Conservation (phyloP, 345 rosid species). For the Angophora floribunda region DNA sequence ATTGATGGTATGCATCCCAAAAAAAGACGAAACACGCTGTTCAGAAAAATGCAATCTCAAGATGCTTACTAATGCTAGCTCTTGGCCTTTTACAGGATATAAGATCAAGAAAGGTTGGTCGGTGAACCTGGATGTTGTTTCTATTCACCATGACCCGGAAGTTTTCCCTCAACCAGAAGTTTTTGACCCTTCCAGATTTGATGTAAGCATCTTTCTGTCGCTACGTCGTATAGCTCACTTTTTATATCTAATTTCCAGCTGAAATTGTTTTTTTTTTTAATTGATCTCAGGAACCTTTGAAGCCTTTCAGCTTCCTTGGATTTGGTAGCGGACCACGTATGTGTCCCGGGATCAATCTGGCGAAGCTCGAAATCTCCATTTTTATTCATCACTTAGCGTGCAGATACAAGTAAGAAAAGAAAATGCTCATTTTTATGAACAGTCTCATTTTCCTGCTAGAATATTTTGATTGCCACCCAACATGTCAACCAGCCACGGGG, state of each 20-base stretch:
- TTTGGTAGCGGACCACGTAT: conserved; percentile 63
- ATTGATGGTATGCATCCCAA: conserved; percentile 28
- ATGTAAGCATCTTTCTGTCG: conserved; percentile 10
- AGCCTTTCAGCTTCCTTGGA: conserved; percentile 52
- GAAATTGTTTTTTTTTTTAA: neutral
- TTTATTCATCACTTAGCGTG: conserved; percentile 56
- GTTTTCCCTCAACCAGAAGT: conserved; percentile 32
- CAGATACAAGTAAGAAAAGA: conserved; percentile 33
- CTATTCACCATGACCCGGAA: conserved; percentile 52
- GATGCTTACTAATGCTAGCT: neutral
- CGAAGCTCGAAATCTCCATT: conserved; percentile 52
- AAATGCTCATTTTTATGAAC: neutral
- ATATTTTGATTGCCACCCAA: neutral
- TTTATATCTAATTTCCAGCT: neutral
- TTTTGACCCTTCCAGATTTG: conserved; percentile 47
- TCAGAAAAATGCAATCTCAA: neutral
- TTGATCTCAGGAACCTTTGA: conserved; percentile 25
- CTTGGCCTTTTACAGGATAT: conserved; percentile 19
- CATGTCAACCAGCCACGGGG: neutral
- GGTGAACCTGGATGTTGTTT: conserved; percentile 59
- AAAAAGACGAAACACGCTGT: neutral
- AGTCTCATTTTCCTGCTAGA: neutral
- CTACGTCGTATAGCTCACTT: neutral
- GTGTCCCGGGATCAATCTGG: conserved; percentile 68
- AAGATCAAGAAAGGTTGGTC: conserved; percentile 57